Conservation (phyloP, 164 flowering plant genomes). For the Protea cynaroides region DNA sequence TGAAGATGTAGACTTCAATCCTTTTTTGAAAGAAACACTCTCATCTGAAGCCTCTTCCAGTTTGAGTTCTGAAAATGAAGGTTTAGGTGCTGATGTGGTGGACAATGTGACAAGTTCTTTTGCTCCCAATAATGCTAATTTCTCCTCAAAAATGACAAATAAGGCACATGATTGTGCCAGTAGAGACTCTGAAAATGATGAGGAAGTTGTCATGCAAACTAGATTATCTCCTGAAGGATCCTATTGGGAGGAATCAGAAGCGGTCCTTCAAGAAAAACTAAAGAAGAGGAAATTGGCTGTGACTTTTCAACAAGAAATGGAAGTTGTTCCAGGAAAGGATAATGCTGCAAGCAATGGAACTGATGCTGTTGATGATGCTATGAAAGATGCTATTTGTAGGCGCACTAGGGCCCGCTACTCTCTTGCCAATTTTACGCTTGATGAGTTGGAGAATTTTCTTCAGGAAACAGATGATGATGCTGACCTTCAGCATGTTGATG, state of each 20-base stretch:
- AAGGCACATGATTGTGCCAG: slow-evolving; percentile 12
- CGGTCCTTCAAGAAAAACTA: slow-evolving; percentile 4
- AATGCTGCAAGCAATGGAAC: slow-evolving; percentile 15
- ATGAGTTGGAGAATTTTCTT: slow-evolving; percentile 91
- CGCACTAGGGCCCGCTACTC: slow-evolving; percentile 95
- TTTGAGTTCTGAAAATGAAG: slow-evolving; percentile 79
- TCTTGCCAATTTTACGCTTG: slow-evolving; percentile 84
- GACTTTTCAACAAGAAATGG: slow-evolving; percentile 17
- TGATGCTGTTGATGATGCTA: slow-evolving; percentile 23
- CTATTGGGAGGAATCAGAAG: slow-evolving; percentile 12
- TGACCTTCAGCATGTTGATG: slow-evolving; percentile 79
- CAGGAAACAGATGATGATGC: slow-evolving; percentile 96
- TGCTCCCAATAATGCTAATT: slow-evolving; percentile 7
- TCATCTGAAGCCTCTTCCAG: slow-evolving; percentile 89
- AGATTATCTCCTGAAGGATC: slow-evolving; percentile 14
- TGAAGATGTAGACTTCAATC: slow-evolving; percentile 73
- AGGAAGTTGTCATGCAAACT: slow-evolving; percentile 27
- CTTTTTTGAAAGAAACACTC: slow-evolving; percentile 43
- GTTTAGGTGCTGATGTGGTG: slow-evolving; percentile 33
- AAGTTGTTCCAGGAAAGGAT: slow-evolving; percentile 19
- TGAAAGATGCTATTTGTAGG: slow-evolving; percentile 79
- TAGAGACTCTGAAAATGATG: slow-evolving; percentile 30
- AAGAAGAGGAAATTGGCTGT: slow-evolving; percentile 20
- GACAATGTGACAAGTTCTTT: slow-evolving; percentile 21
- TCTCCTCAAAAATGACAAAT: slow-evolving; percentile 4